A percentile compares a stretch with the other conserved stretches of the same genome.
Evolutionary conservation across 768 basidiomycete species (phyloP).

Genomic region (Cystofilobasidium capitatum): DNA sequence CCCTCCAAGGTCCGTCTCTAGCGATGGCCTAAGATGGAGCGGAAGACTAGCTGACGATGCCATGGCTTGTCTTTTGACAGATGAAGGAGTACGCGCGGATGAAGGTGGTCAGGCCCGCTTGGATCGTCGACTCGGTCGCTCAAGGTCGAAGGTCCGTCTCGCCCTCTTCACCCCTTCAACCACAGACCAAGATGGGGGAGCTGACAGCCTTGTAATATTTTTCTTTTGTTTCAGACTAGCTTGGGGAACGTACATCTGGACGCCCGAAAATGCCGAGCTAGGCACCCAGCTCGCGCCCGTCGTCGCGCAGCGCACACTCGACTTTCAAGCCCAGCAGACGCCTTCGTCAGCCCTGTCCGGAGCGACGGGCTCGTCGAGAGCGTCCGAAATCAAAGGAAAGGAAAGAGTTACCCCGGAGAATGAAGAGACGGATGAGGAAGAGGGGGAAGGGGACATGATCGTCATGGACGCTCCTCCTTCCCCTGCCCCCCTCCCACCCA

Average conservation of each 20-base stretch:
- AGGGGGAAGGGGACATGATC: background rate
- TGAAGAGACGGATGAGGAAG: conserved; percentile 21
- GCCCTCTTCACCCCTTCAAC: background rate
- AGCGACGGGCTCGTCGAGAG: background rate
- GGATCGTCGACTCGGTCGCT: conserved; percentile 74
- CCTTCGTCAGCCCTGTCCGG: background rate
- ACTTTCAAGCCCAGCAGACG: background rate
- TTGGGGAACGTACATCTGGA: conserved; percentile 15
- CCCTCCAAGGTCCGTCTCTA: conserved; percentile 53
- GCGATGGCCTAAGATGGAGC: conserved; percentile 34
- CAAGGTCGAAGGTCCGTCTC: conserved; percentile 41
- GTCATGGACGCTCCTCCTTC: conserved; percentile 2
- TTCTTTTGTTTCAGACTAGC: background rate
- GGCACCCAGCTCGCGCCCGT: background rate
- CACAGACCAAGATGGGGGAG: background rate
- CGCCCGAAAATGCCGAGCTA: background rate
- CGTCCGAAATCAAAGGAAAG: conserved; percentile 10
- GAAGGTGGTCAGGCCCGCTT: conserved; percentile 81
- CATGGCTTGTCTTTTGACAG: conserved; percentile 77
- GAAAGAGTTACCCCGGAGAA: conserved; percentile 4
- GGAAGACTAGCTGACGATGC: conserved; percentile 78
- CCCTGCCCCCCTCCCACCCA: background rate
- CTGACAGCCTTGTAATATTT: background rate
- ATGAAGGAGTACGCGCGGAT: conserved; percentile 76
- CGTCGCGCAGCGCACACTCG: background rate